Conservation (phyloP, 2,329 filamentous ascomycete genomes). For the Cryphonectria naterciae region DNA sequence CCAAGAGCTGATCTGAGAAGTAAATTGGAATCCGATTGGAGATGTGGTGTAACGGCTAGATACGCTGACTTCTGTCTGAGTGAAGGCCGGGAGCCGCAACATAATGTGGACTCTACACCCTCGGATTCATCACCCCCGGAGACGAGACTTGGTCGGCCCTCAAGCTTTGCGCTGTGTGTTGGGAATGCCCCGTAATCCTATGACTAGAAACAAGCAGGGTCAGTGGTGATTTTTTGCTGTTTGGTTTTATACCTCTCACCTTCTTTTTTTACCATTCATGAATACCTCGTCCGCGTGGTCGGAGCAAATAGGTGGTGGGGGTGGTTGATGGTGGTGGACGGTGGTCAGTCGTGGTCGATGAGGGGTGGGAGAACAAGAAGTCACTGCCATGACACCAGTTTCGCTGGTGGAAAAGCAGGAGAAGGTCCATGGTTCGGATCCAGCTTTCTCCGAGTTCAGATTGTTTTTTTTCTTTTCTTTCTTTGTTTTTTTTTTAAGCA, state of each 20-base stretch:
- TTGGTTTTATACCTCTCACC: neutral
- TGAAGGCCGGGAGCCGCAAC: neutral
- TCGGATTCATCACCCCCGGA: constrained; percentile 1
- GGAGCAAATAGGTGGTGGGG: neutral
- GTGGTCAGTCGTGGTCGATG: neutral
- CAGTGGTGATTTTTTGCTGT: constrained; percentile 6
- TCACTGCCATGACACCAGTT: neutral
- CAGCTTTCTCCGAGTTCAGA: neutral
- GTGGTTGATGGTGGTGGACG: neutral
- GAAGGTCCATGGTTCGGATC: neutral
- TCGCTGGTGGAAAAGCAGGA: neutral
- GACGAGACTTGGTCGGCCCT: constrained; percentile 9
- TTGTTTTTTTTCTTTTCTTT: neutral
- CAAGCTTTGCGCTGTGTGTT: constrained; percentile 11
- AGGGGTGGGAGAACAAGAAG: neutral
- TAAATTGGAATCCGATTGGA: neutral
- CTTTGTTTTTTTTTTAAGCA: too few species aligned
- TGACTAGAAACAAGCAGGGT: constrained; percentile 8
- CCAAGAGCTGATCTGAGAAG: neutral
- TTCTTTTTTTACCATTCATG: too few species aligned
- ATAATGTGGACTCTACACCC: neutral
- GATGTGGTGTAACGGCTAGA: constrained; percentile 1
- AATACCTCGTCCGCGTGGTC: neutral
- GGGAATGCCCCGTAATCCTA: constrained; percentile 6
- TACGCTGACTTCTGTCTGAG: neutral